Base-by-base conservation (phyloP, 2,329 filamentous ascomycete species). In the Neofusicoccum ribis region DNA sequence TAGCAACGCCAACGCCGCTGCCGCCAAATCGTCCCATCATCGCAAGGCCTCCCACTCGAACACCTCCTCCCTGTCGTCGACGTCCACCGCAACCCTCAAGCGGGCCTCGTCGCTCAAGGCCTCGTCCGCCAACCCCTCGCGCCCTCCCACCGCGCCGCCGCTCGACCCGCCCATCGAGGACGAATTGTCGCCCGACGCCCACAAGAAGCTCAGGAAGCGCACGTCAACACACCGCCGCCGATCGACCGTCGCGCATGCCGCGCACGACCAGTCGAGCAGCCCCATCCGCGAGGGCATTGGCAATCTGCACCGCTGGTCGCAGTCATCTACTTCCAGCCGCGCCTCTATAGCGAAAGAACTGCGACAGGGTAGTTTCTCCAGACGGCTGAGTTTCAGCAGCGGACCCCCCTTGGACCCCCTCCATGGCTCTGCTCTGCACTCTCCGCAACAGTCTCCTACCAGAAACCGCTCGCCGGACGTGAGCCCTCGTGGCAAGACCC, bases 221-320 rank as follows among this genome's bases (percentile, higher is more conserved):
- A 37, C 23, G 44, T 65, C 63, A 43, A 41, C 44, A 41, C 54
- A 59, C 56, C 65, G 72, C 67, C 76, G 80, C 60, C 76, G 79
- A 69, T 79, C 77, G 65, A 82, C 80, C 70, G 72, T 76, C 50
- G 73, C 76, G 60, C 73, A 74, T 71, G 74, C 72, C 63, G 76
- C 76, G 46, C 72, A 77, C 63, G 80, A 81, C 60, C 74, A 74
- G 39, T 20, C 51, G 67, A 69, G 73, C 65, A 72, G 70, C 27
- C 68, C 69, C 59, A 75, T 81, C 58, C 72, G 75, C 64, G 82
- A 83, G 69, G 82, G 81, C 36, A 69, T 83, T 59, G 79, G 78
- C 44, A 84, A 82, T 66, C 75, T 86, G 62, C 84, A 86, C 71
- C 83, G 85, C 68, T 86, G 84, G 84, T 86, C 85, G 41, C 84